Evolutionary conservation across 306 rosid species (phyloP).

Genomic region (Calophaca sinica): DNA sequence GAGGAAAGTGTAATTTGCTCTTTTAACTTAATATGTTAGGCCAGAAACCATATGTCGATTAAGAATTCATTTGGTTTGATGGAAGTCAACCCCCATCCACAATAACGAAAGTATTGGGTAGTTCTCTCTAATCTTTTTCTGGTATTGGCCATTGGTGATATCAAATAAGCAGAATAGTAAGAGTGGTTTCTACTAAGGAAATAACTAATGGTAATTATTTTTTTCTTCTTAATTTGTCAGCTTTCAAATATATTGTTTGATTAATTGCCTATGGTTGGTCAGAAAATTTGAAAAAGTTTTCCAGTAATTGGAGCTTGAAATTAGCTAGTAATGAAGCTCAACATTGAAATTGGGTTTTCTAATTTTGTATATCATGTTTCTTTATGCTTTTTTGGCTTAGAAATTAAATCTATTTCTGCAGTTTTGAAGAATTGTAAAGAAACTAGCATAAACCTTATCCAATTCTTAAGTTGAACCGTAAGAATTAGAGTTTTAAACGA

Average conservation of each 20-base stretch:
- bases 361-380: not conserved
- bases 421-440: not conserved
- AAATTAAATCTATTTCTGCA: conserved; percentile 11
- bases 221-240: not conserved
- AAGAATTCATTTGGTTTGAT: conserved; percentile 17
- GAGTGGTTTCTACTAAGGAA: not conserved
- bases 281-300: not conserved
- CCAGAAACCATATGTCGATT: not conserved
- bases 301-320: conserved; percentile 28
- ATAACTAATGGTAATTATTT: not conserved
- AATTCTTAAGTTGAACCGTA: not conserved
- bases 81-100: not conserved
- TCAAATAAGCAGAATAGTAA: not conserved
- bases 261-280: conserved; percentile 9
- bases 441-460: too few relatives aligned
- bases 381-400: not conserved
- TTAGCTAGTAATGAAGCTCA: conserved; percentile 18
- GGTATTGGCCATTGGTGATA: not conserved
- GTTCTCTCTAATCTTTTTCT: conserved; percentile 8
- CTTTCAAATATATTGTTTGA: conserved; percentile 31
- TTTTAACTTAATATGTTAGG: too few relatives aligned
- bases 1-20: too few relatives aligned
- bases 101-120: not conserved
- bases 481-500: conserved; percentile 1
- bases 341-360: not conserved